Base-by-base conservation (phyloP, 2,329 filamentous ascomycete genomes). In the Talaromyces sp. region DNA sequence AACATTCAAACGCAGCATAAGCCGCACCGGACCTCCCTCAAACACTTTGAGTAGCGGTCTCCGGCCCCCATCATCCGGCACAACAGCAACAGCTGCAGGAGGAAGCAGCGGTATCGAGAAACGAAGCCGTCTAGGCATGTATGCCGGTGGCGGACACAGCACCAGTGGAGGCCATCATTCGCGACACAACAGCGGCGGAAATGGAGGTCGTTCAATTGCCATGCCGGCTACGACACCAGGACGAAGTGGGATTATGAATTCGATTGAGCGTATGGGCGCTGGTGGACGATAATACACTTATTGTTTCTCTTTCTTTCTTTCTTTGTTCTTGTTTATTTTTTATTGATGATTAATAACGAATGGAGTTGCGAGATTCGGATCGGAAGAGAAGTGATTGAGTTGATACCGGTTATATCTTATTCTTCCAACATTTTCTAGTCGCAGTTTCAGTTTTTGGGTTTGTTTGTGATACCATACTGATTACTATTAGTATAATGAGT, bases 241-340 rank as follows among this genome's bases (percentile, higher is more conserved):
- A 14, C 84, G 91, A 71, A 91, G 89, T 73, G 88, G 90, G 64
- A 90, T 95, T 73, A 89, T 96, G 89, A 90, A 85, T 71, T 92
- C 90, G 19, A 95, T 96, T 75, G 92, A 96, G 82, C 87, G 89
- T 78, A 96, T 96, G 92, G 92, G 92, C 10, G 88, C 83, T 11
- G 62, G 73, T 69, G 61, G 66, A 16, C 60, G 56, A 54, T 68
- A 66, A 47, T 1, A 31, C 27, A 41, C n/a, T 39, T 45, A 37
- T 39, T 11, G n/a, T 33, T 24, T 10, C 27, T 41, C 56, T 31
- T 1, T 59, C 4, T n/a, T 7, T 41, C n/a, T 27, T 2, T 16
- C 8, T 45, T 59, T 8, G 10, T 35, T 59, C 56, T 8, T 33
- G 22, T 35, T 14, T 22, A 31, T 43, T 16, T 31, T 9, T 19